A percentile compares a stretch with the other conserved stretches of the same genome.
These are phyloP conservation scores for Cladobotryum mycophilum DNA, from an alignment of 2,329 filamentous ascomycete species.

Conservation along the genomic window DNA sequence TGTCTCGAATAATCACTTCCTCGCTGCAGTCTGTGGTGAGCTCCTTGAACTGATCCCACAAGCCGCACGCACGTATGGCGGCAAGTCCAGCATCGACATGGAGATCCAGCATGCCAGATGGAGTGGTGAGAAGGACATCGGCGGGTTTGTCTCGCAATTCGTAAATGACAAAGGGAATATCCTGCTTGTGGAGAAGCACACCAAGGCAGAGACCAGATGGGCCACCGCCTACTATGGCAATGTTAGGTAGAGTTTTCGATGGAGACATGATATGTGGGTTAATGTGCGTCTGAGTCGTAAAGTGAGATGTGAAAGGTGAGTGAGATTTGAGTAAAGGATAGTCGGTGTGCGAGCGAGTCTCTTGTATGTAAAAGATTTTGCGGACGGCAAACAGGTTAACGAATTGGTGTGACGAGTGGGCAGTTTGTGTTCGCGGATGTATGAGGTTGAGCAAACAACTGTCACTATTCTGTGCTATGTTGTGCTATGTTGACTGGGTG, in stretches of 20 bases:
- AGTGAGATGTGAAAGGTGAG: no score
- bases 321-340: no score
- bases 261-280: neutral
- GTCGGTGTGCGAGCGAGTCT: no score
- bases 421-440: no score
- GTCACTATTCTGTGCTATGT: no score
- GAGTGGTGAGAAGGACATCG: conserved; percentile 18
- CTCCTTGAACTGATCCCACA: conserved; percentile 37
- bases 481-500: no score
- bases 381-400: no score
- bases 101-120: conserved; percentile 43
- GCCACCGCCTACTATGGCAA: conserved; percentile 42
- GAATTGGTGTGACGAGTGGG: no score
- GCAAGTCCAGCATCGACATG: conserved; percentile 39
- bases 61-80: conserved; percentile 37
- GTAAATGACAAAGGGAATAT: conserved; percentile 29
- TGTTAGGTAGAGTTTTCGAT: conserved; percentile 14
- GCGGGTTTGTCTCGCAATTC: conserved; percentile 27
- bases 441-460: no score
- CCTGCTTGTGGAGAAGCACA: conserved; percentile 35
- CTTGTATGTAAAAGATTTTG: no score
- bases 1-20: conserved; percentile 18
- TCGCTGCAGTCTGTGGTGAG: conserved; percentile 26
- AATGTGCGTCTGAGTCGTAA: no score
- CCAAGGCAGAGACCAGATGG: conserved; percentile 43